Conservation (phyloP, 75 land plant species). For the Pinus taeda region DNA sequence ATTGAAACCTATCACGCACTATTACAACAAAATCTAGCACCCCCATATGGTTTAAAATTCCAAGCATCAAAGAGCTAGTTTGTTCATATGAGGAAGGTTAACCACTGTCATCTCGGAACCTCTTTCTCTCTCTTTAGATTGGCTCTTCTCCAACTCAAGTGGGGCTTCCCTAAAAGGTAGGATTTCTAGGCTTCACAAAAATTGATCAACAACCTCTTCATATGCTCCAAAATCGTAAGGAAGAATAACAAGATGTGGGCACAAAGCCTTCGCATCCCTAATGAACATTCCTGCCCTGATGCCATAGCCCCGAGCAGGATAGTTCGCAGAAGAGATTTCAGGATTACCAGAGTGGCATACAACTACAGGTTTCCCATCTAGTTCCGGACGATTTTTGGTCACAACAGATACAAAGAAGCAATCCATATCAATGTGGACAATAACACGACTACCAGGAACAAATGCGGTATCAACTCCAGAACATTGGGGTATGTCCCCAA, state of each 20-base stretch:
- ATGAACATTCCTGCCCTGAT: slow-evolving; percentile 97
- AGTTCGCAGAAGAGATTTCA: slow-evolving; percentile 98
- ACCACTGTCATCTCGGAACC: too few relatives aligned
- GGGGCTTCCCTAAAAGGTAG: too few relatives aligned
- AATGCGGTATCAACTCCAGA: slow-evolving; percentile 10
- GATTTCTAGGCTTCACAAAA: too few relatives aligned
- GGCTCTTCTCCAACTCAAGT: too few relatives aligned
- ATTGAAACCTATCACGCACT: too few relatives aligned
- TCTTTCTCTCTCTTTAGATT: too few relatives aligned
- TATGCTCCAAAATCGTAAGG: slow-evolving; percentile 81
- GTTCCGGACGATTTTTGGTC: slow-evolving; percentile 64
- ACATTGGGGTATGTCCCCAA: slow-evolving; percentile 15
- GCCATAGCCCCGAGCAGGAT: slow-evolving; percentile 89
- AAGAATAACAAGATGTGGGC: slow-evolving; percentile 74
- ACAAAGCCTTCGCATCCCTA: slow-evolving; percentile 82
- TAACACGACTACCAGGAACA: slow-evolving; percentile 8
- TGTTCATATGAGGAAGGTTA: too few relatives aligned
- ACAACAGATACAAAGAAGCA: slow-evolving; percentile 97
- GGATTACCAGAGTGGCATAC: slow-evolving; percentile 94
- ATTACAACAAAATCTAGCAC: too few relatives aligned
- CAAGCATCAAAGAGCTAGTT: too few relatives aligned
- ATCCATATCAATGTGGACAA: slow-evolving; percentile 97
- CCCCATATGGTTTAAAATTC: too few relatives aligned
- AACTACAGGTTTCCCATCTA: slow-evolving; percentile 86
- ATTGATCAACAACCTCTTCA: slow-evolving; percentile 60